Evolutionary conservation across 768 basidiomycete genomes (phyloP).

Genomic region (Gymnopilus dilepis): DNA sequence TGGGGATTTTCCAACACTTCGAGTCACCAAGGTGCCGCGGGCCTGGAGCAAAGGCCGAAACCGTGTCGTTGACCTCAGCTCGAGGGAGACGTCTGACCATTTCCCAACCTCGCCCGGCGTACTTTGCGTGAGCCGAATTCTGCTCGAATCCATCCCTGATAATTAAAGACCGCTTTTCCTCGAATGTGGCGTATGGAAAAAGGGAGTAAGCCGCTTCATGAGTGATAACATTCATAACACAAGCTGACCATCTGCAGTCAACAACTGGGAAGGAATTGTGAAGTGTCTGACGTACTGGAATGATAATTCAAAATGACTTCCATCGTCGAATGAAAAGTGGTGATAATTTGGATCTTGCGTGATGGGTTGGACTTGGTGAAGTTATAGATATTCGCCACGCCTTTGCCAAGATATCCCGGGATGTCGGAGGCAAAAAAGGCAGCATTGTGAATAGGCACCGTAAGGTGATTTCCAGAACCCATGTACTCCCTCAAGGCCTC

Average conservation of each 20-base stretch:
- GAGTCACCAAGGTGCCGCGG: constrained; percentile 37
- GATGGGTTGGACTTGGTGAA: constrained; percentile 32
- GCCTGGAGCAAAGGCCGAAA: constrained; percentile 24
- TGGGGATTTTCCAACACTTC: constrained; percentile 34
- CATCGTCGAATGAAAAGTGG: constrained; percentile 36
- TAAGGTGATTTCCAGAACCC: not conserved
- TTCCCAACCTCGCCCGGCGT: constrained; percentile 42
- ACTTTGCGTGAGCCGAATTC: constrained; percentile 34
- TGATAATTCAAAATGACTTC: constrained; percentile 51
- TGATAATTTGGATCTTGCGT: constrained; percentile 47
- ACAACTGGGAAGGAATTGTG: not conserved
- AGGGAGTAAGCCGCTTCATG: constrained; percentile 45
- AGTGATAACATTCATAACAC: constrained; percentile 43
- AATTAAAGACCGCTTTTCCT: constrained; percentile 17
- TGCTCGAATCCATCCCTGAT: not conserved
- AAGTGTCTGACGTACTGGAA: constrained; percentile 42
- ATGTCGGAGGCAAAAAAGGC: constrained; percentile 2
- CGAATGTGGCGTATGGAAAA: constrained; percentile 48
- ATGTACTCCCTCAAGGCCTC: not conserved
- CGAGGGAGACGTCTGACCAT: constrained; percentile 7
- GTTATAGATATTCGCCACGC: constrained; percentile 36
- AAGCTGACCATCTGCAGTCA: constrained; percentile 9
- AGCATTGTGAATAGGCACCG: not conserved
- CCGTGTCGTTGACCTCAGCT: constrained; percentile 16
- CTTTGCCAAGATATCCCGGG: constrained; percentile 27